Evolutionary conservation across 2,329 filamentous ascomycete species (phyloP).

Genomic region (Pseudocercospora cruenta): DNA sequence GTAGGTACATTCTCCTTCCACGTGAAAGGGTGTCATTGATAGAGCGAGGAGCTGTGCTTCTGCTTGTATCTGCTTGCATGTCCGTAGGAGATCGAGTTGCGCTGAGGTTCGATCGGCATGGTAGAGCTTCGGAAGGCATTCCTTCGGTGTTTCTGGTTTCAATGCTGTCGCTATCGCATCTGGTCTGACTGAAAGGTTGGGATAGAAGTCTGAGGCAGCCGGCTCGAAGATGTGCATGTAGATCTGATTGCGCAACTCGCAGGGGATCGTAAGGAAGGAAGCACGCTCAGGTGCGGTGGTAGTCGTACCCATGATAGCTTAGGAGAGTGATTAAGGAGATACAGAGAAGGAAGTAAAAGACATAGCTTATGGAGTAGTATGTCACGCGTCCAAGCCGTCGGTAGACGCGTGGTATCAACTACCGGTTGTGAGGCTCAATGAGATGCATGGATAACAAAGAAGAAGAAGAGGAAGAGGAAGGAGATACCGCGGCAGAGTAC

Average conservation of each 20-base stretch:
- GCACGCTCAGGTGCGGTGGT: constrained; percentile 20
- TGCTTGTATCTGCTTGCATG: constrained; percentile 33
- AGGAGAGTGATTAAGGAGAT: not conserved
- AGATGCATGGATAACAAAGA: constrained; percentile 1
- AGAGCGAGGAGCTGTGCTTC: constrained; percentile 40
- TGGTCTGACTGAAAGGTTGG: constrained; percentile 3
- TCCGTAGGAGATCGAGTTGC: constrained; percentile 26
- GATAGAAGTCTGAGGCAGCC: not conserved
- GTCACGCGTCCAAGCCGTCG: not conserved
- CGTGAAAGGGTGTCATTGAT: constrained; percentile 34
- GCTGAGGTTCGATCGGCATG: constrained; percentile 7
- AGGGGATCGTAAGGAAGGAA: constrained; percentile 34
- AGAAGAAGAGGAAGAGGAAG: not conserved
- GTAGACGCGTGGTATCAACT: not conserved
- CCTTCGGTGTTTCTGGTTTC: constrained; percentile 3
- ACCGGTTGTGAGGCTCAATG: constrained; percentile 1
- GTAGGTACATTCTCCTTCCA: constrained; percentile 30
- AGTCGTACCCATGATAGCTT: not conserved
- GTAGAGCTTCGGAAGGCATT: constrained; percentile 15
- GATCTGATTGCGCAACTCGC: constrained; percentile 36
- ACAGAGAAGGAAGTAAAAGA: not conserved
- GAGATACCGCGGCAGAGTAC: not conserved
- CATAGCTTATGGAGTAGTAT: not conserved
- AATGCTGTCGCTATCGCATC: constrained; percentile 21
- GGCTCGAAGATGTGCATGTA: constrained; percentile 35